phyloP scores from a whole-genome alignment of 768 basidiomycete genomes.

The Hypsizygus marmoreus region DNA sequence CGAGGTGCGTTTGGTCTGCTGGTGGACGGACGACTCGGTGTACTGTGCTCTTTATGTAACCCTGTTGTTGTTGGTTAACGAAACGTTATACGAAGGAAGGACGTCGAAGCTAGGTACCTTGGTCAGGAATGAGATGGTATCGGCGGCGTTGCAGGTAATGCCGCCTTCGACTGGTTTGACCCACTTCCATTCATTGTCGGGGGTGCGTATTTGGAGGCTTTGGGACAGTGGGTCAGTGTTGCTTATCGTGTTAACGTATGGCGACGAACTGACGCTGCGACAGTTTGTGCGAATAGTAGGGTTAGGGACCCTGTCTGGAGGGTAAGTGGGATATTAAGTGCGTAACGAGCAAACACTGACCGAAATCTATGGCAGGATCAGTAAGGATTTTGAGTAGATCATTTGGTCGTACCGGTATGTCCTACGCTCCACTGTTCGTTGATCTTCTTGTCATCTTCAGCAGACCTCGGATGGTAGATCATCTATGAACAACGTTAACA shows the following conservation, averaged over 20 bases:
- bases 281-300: conserved; percentile 35
- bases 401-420: conserved; percentile 46
- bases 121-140: conserved; percentile 38
- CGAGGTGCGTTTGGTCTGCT: conserved; percentile 40
- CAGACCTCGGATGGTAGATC: conserved; percentile 38
- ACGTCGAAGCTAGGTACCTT: conserved; percentile 12
- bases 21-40: conserved; percentile 54
- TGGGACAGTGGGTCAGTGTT: background rate
- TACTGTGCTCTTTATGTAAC: conserved; percentile 49
- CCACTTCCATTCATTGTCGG: conserved; percentile 35
- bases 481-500: conserved; percentile 23
- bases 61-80: conserved; percentile 15
- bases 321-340: no score
- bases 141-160: conserved; percentile 31
- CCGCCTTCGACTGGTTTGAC: conserved; percentile 33
- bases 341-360: no score
- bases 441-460: conserved; percentile 40
- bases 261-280: conserved; percentile 4
- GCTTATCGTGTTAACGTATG: background rate
- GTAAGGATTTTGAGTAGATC: background rate
- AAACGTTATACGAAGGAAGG: background rate
- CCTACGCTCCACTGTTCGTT: conserved; percentile 49
- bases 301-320: conserved; percentile 37
- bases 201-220: conserved; percentile 38
- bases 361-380: conserved; percentile 9